Percentiles rank a stretch among this genome's conserved stretches.
phyloP scores from a whole-genome alignment of 1,284 basidiomycete species.

The Phlebopus sp. region DNA sequence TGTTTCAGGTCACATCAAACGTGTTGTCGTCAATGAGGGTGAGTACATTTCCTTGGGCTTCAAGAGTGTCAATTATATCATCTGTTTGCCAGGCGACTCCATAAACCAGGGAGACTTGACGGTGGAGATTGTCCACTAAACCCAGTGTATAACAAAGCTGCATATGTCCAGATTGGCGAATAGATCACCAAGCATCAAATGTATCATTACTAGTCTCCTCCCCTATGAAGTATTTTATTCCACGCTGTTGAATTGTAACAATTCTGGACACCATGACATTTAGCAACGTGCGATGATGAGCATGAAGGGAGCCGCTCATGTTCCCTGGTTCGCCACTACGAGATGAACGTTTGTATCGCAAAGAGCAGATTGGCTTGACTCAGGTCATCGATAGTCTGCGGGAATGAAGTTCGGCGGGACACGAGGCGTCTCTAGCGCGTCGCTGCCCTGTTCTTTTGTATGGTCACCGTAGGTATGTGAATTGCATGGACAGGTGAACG shows the following conservation, averaged over 20 bases:
- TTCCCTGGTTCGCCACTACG: too few species aligned
- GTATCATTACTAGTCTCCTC: constrained; percentile 20
- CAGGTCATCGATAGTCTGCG: too few species aligned
- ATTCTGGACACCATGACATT: too few species aligned
- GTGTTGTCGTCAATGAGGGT: constrained; percentile 87
- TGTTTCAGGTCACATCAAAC: constrained; percentile 92
- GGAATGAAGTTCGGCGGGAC: background rate
- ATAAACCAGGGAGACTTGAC: constrained; percentile 87
- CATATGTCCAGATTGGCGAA: constrained; percentile 8
- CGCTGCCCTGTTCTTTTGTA: background rate
- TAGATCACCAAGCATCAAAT: constrained; percentile 16
- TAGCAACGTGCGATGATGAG: too few species aligned
- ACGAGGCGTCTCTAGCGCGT: background rate
- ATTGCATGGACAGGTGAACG: background rate
- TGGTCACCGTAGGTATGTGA: background rate
- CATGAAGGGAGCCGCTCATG: too few species aligned
- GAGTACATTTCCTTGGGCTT: constrained; percentile 12
- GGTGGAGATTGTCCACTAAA: constrained; percentile 77
- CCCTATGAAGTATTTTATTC: constrained; percentile 5
- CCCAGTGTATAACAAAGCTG: constrained; percentile 3
- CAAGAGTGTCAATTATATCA: constrained; percentile 3
- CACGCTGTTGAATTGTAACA: background rate
- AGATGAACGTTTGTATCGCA: too few species aligned
- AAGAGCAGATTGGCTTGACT: too few species aligned
- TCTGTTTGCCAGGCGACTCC: constrained; percentile 63